Evolutionary conservation across 768 basidiomycete species (phyloP), one percentile per base, ranked within the genome.

Genomic region (Lentinula boryana): DNA sequence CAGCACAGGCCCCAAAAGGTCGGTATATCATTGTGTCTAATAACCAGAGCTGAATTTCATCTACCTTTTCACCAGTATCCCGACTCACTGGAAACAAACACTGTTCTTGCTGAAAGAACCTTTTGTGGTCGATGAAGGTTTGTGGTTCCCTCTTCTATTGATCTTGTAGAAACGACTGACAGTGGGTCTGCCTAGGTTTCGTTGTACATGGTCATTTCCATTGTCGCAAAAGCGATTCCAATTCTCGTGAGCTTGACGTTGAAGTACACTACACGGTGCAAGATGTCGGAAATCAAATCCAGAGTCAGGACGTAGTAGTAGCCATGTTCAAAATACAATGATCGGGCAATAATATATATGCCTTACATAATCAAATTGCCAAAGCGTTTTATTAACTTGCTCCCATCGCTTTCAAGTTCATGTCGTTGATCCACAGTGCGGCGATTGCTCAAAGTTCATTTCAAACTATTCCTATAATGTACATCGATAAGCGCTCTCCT

Each of bases 51-150:
- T 5, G 12, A 6, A 48, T 23, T 7, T 48, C 46, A 48, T 13
- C 7, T 12, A 18, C 21, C 9, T 48, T n/a, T 23, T 48, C 3
- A 48, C 21, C 46, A 48, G 91, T 60, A 83, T 84, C 23, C 85
- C 92, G 9, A 98, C 95, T 31, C 96, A 99, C 71, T 98, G 96
- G 96, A 95, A 94, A 70, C 96, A 99, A 69, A 94, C 96, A 0
- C 66, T 93, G 2, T 97, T 99, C 73, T 72, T 98, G 65, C 78
- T 99, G 60, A 77, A 83, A 50, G 85, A 94, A 59, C 90, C 93
- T 0, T 82, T 98, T 56, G 68, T 72, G n/a, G 85, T 91, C 1
- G 80, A 82, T 3, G 86, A 91, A 77, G 92, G 92, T 89, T 43
- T 15, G 83, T 72, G 2, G 2, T 15, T 23, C n/a, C 27, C 51